These are phyloP conservation scores for Fusarium secorum DNA, from an alignment of 2,329 filamentous ascomycete species.

Conservation along the genomic window DNA sequence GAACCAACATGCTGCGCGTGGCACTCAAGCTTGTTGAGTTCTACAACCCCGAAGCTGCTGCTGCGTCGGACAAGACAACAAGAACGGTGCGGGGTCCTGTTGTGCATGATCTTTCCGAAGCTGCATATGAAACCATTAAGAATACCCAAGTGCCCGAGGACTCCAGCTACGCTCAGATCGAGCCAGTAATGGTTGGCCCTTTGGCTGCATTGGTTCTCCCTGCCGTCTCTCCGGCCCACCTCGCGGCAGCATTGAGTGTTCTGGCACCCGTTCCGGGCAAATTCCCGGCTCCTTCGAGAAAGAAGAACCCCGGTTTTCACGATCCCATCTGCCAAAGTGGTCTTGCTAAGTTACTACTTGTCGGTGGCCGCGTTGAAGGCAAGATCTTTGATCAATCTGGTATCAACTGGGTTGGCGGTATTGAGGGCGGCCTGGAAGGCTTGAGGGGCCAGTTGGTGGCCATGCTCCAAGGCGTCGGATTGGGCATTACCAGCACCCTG, in stretches of 20 bases:
- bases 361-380: slow-evolving; percentile 88
- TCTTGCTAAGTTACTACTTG: slow-evolving; percentile 83
- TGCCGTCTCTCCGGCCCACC: slow-evolving; percentile 79
- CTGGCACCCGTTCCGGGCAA: slow-evolving; percentile 74
- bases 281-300: slow-evolving; percentile 81
- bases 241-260: slow-evolving; percentile 81
- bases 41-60: slow-evolving; percentile 63
- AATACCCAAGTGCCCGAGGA: slow-evolving; percentile 46
- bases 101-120: slow-evolving; percentile 61
- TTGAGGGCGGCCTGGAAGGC: slow-evolving; percentile 81
- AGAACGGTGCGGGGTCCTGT: slow-evolving; percentile 47
- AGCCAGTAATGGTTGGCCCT: slow-evolving; percentile 82
- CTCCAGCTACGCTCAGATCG: slow-evolving; percentile 66
- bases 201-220: slow-evolving; percentile 83
- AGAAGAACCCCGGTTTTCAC: slow-evolving; percentile 80
- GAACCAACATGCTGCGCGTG: slow-evolving; percentile 87
- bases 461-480: slow-evolving; percentile 81
- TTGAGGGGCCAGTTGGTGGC: slow-evolving; percentile 82
- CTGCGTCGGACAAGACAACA: slow-evolving; percentile 43
- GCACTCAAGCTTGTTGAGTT: slow-evolving; percentile 89
- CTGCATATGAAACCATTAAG: slow-evolving; percentile 60
- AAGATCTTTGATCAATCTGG: slow-evolving; percentile 81
- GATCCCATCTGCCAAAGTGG: slow-evolving; percentile 81
- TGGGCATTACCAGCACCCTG: slow-evolving; percentile 78
- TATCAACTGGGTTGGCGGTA: slow-evolving; percentile 71